A percentile compares a stretch with the other conserved stretches of the same genome.
Conservation (phyloP, 257 asterid genomes). For the Solanum paucissectum region DNA sequence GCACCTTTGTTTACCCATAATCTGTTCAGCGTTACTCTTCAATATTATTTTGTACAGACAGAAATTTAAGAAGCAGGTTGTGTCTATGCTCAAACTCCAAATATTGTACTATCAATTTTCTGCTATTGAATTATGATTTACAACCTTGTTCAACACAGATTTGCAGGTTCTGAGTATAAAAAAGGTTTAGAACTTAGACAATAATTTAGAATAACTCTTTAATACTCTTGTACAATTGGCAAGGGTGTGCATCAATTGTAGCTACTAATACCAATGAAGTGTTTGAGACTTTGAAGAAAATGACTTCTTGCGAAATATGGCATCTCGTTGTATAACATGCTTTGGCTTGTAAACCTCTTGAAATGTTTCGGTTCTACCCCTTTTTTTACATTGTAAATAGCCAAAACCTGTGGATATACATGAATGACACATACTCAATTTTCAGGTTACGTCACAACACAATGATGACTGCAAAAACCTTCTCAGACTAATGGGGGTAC, state of each 20-base stretch:
- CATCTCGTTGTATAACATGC: not conserved
- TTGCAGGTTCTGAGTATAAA: not conserved
- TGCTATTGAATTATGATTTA: not conserved
- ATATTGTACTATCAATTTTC: not conserved
- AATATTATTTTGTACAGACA: not conserved
- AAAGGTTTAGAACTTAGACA: not conserved
- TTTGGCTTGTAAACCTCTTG: not conserved
- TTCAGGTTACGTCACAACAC: conserved; percentile 86
- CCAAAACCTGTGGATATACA: not conserved
- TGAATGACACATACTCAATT: not conserved
- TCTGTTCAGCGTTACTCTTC: not conserved
- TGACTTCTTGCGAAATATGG: not conserved
- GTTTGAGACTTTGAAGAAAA: not conserved
- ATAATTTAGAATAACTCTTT: not conserved
- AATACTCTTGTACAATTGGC: not conserved
- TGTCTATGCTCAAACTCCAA: not conserved
- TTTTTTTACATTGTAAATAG: not conserved
- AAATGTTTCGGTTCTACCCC: not conserved
- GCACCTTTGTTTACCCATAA: not conserved
- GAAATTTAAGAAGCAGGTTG: not conserved
- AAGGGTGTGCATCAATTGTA: not conserved
- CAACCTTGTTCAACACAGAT: not conserved
- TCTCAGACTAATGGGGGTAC: conserved; percentile 96
- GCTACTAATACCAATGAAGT: not conserved
- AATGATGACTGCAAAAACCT: conserved; percentile 93